These are phyloP conservation scores for Apiotrichum gamsii DNA, from an alignment of 1,284 basidiomycete species.

Conservation along the genomic window DNA sequence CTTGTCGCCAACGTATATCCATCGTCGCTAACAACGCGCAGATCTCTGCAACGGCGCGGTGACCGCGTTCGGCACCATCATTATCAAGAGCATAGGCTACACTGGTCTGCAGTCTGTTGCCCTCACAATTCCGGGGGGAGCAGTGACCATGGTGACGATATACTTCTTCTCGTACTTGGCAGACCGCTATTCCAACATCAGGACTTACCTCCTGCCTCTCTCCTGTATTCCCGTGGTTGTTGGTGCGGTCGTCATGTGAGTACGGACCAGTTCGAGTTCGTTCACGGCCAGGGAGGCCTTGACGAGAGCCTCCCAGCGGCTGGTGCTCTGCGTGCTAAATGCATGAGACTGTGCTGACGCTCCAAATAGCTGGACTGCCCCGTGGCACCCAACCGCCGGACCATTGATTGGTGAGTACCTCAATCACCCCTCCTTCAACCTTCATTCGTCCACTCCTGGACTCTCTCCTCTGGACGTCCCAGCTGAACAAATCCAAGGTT, in stretches of 20 bases:
- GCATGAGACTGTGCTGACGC: neutral
- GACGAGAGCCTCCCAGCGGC: neutral
- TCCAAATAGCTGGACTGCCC: slow-evolving; percentile 48
- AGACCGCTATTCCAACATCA: slow-evolving; percentile 41
- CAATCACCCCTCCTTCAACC: too few relatives aligned
- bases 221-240: slow-evolving; percentile 51
- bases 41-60: slow-evolving; percentile 46
- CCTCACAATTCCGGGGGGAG: slow-evolving; percentile 48
- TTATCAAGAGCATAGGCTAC: slow-evolving; percentile 51
- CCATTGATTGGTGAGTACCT: slow-evolving; percentile 52
- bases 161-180: slow-evolving; percentile 48
- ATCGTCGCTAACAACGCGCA: too few relatives aligned
- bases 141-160: slow-evolving; percentile 47
- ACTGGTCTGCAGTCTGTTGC: slow-evolving; percentile 48
- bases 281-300: too few relatives aligned
- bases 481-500: too few relatives aligned
- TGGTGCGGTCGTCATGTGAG: slow-evolving; percentile 43
- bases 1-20: too few relatives aligned
- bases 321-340: neutral
- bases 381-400: slow-evolving; percentile 47
- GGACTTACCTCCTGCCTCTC: slow-evolving; percentile 47
- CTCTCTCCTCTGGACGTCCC: too few relatives aligned
- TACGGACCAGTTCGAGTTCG: too few relatives aligned
- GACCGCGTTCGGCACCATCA: slow-evolving; percentile 50
- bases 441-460: too few relatives aligned